Conservation (phyloP, 352 stramenopile genomes). For the Elongisporangium prolatum region DNA sequence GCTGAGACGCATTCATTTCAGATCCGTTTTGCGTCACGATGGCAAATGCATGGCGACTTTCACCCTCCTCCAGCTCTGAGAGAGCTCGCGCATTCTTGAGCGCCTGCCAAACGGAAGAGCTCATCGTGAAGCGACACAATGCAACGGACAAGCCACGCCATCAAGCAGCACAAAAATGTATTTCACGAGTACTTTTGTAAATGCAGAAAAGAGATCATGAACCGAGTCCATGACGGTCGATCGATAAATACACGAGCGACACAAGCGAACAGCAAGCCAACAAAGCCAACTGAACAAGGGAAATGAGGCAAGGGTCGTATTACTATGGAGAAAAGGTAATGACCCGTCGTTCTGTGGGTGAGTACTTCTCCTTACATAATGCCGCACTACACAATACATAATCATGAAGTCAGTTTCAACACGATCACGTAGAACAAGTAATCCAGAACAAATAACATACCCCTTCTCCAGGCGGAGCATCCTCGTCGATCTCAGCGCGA, state of each 20-base stretch:
- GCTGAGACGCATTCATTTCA: constrained; percentile 21
- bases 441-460: constrained; percentile 26
- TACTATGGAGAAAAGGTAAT: neutral
- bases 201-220: neutral
- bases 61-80: neutral
- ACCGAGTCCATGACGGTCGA: neutral
- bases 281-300: neutral
- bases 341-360: neutral
- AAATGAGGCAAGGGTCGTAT: neutral
- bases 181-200: neutral
- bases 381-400: constrained; percentile 17
- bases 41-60: neutral
- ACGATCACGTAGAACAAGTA: constrained; percentile 3
- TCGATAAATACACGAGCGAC: neutral
- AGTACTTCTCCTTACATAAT: constrained; percentile 25
- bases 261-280: neutral
- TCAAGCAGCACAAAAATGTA: neutral
- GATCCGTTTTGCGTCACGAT: neutral
- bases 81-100: neutral
- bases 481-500: constrained; percentile 43
- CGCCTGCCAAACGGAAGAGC: neutral
- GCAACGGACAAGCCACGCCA: neutral
- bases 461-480: constrained; percentile 38
- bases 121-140: neutral
- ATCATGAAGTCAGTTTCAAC: neutral